These are phyloP conservation scores for Boletus insuetus DNA, from an alignment of 768 basidiomycete species.

Conservation along the genomic window DNA sequence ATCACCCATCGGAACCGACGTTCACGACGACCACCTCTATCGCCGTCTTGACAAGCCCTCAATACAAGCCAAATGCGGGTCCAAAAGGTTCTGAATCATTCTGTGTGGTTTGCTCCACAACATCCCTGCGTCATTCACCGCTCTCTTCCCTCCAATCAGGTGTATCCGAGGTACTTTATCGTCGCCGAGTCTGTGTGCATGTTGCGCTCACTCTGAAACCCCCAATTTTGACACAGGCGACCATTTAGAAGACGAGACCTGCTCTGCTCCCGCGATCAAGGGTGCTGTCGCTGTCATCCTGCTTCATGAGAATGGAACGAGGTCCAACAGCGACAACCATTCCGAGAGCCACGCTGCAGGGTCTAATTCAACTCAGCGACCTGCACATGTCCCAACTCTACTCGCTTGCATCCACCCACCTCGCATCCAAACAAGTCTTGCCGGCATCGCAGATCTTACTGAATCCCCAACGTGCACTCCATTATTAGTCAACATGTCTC, in stretches of 20 bases:
- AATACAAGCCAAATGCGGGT: no score
- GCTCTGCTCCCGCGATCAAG: slow-evolving; percentile 24
- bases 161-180: slow-evolving; percentile 18
- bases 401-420: slow-evolving; percentile 13
- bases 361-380: slow-evolving; percentile 27
- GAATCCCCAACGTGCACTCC: slow-evolving; percentile 17
- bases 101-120: slow-evolving; percentile 6
- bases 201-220: slow-evolving; percentile 6
- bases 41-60: no score
- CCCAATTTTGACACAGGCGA: slow-evolving; percentile 19
- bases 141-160: slow-evolving; percentile 7
- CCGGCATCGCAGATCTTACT: slow-evolving; percentile 27
- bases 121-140: slow-evolving; percentile 3
- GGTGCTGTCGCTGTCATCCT: slow-evolving; percentile 20
- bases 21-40: no score
- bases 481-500: slow-evolving; percentile 20
- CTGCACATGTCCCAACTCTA: slow-evolving; percentile 16
- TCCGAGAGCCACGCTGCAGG: slow-evolving; percentile 25
- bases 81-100: neutral
- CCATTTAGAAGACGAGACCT: slow-evolving; percentile 20
- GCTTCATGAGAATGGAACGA: slow-evolving; percentile 32
- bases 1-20: no score
- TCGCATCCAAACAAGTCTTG: slow-evolving; percentile 12
- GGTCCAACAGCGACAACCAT: slow-evolving; percentile 17
- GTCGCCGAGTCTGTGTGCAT: slow-evolving; percentile 4